Conservation (phyloP, 1,284 basidiomycete genomes). For the Mycosarcoma mackinlayi region DNA sequence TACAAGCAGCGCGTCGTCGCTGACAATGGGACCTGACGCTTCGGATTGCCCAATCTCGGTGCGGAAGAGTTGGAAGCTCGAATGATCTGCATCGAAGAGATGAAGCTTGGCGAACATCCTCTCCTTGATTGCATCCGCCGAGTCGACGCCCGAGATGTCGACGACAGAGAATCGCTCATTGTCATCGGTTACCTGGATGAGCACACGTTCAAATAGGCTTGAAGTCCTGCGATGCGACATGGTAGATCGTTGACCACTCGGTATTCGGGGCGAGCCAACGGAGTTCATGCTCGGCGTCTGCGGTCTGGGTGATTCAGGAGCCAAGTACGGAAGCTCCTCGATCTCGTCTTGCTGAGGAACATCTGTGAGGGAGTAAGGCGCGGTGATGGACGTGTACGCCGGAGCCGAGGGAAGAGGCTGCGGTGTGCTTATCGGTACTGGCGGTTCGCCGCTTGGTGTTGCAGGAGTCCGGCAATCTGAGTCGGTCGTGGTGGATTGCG, state of each 20-base stretch:
- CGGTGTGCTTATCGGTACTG: slow-evolving; percentile 16
- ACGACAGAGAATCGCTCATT: slow-evolving; percentile 67
- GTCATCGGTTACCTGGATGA: slow-evolving; percentile 67
- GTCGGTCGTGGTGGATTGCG: slow-evolving; percentile 31
- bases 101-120: slow-evolving; percentile 63
- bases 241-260: slow-evolving; percentile 13
- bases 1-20: slow-evolving; percentile 64
- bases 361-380: not conserved
- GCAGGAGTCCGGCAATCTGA: slow-evolving; percentile 37
- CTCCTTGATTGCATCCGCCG: slow-evolving; percentile 64
- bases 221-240: slow-evolving; percentile 23
- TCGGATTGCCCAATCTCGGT: slow-evolving; percentile 66
- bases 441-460: slow-evolving; percentile 19
- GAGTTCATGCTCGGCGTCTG: not conserved
- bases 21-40: slow-evolving; percentile 55
- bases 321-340: slow-evolving; percentile 42
- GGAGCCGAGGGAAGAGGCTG: slow-evolving; percentile 35
- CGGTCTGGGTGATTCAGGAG: slow-evolving; percentile 16
- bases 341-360: slow-evolving; percentile 22
- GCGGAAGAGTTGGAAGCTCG: slow-evolving; percentile 56
- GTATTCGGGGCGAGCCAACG: slow-evolving; percentile 14
- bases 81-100: slow-evolving; percentile 55
- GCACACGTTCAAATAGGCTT: slow-evolving; percentile 48
- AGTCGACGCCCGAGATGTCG: slow-evolving; percentile 62
- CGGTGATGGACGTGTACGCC: slow-evolving; percentile 16